Base-by-base conservation (phyloP, 176 grass and related monocot species). In the Rhynchospora pubera region DNA sequence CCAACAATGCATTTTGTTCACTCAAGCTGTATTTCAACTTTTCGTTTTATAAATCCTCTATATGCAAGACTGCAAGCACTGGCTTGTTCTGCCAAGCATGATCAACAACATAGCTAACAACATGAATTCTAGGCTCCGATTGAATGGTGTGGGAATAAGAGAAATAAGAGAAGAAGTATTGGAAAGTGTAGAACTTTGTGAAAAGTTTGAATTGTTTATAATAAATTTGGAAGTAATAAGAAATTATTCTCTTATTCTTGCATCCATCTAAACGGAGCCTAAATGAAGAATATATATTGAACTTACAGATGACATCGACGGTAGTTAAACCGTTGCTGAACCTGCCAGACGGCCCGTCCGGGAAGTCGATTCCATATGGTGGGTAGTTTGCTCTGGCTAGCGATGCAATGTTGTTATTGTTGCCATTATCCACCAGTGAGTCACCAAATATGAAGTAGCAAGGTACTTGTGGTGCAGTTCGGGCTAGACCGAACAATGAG, bases 381-480 rank as follows among this genome's bases (percentile, higher is more conserved):
- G 82, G 87, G 86, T 97, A 97, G 76, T 97, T 88, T 23, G 94
- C 91, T n/a, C 89, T 62, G n/a, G 94, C 94, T 12, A 97, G 19
- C 0, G 94, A 93, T 59, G 85, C 94, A 19, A 97, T 91, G 79
- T 87, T 60, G 84, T 93, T 97, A 85, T 93, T 97, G 89, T 97
- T 97, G 62, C 94, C 94, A 74, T 91, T 97, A 85, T 97, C 94
- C 10, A 97, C 94, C 0, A 97, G 89, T 18, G 94, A 97, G 82
- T 97, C 94, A 3, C 94, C 91, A 81, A 97, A 97, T 77, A 97
- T 83, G 87, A 97, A 97, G 87, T 93, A 97, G 86, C 94, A 93
- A 2, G 94, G 91, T 61, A 93, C 94, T 68, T 97, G 89, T 14
- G 89, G 86, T 64, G 64, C 68, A 13, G 87, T 52, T 66, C 21